Evolutionary conservation across 441 rosid species (phyloP).

Genomic region (Gossypium schwendimanii): DNA sequence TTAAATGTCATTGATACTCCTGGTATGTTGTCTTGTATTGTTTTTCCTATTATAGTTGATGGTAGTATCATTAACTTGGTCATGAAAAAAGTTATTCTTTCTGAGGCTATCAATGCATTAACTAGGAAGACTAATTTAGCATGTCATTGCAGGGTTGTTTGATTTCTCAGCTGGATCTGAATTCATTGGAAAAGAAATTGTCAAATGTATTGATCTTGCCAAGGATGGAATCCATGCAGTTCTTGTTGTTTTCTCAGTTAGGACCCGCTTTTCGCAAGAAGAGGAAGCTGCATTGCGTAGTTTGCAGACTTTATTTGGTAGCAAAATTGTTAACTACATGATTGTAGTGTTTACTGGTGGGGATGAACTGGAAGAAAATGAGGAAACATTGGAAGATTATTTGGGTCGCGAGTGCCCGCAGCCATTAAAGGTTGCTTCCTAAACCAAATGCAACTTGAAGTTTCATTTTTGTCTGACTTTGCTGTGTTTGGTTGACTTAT

Average conservation of each 20-base stretch:
- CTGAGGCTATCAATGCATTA: not conserved
- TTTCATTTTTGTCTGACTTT: not conserved
- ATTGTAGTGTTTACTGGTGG: constrained; percentile 83
- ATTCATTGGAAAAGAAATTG: constrained; percentile 64
- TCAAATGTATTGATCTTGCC: constrained; percentile 65
- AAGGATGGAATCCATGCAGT: constrained; percentile 83
- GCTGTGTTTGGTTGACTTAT: not conserved
- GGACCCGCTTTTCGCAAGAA: constrained; percentile 54
- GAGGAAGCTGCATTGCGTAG: constrained; percentile 53
- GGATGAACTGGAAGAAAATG: constrained; percentile 73
- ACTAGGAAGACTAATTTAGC: not conserved
- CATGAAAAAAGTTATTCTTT: not conserved
- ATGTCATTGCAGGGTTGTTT: constrained; percentile 51
- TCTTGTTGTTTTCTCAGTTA: constrained; percentile 59
- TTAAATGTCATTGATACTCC: constrained; percentile 83
- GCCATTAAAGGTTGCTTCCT: constrained; percentile 53
- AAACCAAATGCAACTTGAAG: not conserved
- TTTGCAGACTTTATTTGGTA: constrained; percentile 65
- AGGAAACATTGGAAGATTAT: constrained; percentile 65
- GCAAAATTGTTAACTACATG: constrained; percentile 64
- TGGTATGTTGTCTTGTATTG: constrained; percentile 32
- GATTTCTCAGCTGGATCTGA: constrained; percentile 56
- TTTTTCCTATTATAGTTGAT: not conserved
- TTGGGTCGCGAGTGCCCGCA: constrained; percentile 57
- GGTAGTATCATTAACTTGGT: not conserved